Conservation (phyloP, 2,329 filamentous ascomycete genomes). For the Beauveria medogensis region DNA sequence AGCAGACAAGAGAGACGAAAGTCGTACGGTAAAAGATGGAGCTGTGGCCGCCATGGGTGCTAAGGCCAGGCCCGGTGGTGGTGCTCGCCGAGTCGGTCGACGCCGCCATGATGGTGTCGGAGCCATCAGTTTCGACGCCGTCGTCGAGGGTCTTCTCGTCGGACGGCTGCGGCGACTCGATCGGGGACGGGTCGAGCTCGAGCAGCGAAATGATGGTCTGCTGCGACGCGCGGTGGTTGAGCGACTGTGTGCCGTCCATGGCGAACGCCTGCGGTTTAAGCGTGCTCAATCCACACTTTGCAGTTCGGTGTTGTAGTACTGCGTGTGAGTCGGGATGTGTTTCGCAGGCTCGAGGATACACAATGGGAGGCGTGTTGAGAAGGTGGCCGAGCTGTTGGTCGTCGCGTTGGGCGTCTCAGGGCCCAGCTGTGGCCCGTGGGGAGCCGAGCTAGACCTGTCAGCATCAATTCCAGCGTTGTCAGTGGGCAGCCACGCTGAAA, state of each 20-base stretch:
- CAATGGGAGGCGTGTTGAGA: background rate
- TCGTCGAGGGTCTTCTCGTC: slow-evolving; percentile 40
- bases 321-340: too few relatives aligned
- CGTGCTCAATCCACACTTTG: background rate
- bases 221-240: slow-evolving; percentile 35
- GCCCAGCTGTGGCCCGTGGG: background rate
- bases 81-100: slow-evolving; percentile 27
- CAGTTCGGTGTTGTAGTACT: background rate
- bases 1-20: background rate
- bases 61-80: slow-evolving; percentile 46
- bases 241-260: slow-evolving; percentile 15
- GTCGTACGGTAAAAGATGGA: slow-evolving; percentile 67
- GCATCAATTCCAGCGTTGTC: background rate
- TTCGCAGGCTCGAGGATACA: background rate
- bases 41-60: slow-evolving; percentile 55
- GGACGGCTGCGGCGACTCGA: slow-evolving; percentile 47
- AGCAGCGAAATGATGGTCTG: slow-evolving; percentile 58
- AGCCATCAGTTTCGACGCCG: slow-evolving; percentile 24
- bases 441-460: background rate
- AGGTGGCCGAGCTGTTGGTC: background rate
- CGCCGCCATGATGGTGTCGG: slow-evolving; percentile 16
- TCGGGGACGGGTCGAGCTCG: slow-evolving; percentile 75
- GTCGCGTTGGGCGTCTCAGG: background rate
- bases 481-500: background rate
- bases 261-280: background rate